Evolutionary conservation across 2,329 filamentous ascomycete species (phyloP).

Genomic region (Aspergillus niger): DNA sequence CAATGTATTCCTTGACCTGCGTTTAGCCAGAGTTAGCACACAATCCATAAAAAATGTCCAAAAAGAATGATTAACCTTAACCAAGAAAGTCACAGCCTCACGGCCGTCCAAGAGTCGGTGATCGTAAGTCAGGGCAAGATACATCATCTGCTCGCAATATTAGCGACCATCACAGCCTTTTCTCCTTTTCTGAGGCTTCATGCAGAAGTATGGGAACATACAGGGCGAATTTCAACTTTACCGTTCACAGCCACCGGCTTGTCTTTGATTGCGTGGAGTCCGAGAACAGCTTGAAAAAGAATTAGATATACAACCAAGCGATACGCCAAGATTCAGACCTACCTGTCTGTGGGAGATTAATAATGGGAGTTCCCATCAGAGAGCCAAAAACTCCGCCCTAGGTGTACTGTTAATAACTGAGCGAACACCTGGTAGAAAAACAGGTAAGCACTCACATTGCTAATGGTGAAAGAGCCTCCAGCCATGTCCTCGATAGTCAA

Average conservation of each 20-base stretch:
- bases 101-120: slow-evolving; percentile 93
- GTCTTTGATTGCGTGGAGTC: slow-evolving; percentile 96
- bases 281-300: slow-evolving; percentile 66
- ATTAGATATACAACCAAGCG: slow-evolving; percentile 20
- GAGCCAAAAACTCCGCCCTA: slow-evolving; percentile 91
- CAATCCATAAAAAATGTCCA: not conserved
- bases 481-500: slow-evolving; percentile 99
- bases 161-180: slow-evolving; percentile 6
- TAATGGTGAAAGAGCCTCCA: slow-evolving; percentile 96
- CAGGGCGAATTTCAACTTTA: slow-evolving; percentile 87
- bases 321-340: slow-evolving; percentile 17
- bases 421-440: not conserved
- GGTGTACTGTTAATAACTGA: slow-evolving; percentile 10
- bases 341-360: slow-evolving; percentile 90
- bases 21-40: slow-evolving; percentile 15
- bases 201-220: slow-evolving; percentile 35
- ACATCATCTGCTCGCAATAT: slow-evolving; percentile 76
- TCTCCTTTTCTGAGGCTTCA: not conserved
- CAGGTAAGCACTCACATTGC: slow-evolving; percentile 62
- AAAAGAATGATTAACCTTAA: slow-evolving; percentile 62
- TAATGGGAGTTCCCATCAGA: slow-evolving; percentile 96
- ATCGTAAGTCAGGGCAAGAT: slow-evolving; percentile 94
- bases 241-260: slow-evolving; percentile 86
- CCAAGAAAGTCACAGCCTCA: slow-evolving; percentile 93
- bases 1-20: slow-evolving; percentile 88